Percentiles rank a stretch among this genome's conserved stretches.
Conservation (phyloP, 2,329 filamentous ascomycete species). For the Hirsutella rhossiliensis region DNA sequence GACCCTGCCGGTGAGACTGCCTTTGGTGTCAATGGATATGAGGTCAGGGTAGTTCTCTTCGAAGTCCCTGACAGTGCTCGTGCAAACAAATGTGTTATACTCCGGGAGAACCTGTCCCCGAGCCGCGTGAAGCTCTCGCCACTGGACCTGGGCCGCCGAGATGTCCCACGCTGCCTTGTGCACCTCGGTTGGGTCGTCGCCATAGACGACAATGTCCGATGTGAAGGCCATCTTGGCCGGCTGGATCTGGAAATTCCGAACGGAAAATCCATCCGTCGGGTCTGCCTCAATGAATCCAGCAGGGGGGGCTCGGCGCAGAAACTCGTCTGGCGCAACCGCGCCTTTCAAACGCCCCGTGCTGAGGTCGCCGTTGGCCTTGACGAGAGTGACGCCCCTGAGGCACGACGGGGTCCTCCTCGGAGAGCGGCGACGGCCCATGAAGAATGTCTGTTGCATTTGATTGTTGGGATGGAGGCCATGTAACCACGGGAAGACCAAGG, state of each 20-base stretch:
- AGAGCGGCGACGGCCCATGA: constrained; percentile 63
- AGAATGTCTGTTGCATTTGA: constrained; percentile 80
- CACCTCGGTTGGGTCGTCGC: constrained; percentile 51
- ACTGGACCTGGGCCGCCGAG: constrained; percentile 63
- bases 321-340: constrained; percentile 69
- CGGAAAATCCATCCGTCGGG: constrained; percentile 82
- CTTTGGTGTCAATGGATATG: constrained; percentile 62
- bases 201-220: constrained; percentile 89
- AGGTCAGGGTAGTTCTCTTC: constrained; percentile 58
- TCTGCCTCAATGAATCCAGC: constrained; percentile 71
- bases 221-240: constrained; percentile 75
- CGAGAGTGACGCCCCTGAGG: constrained; percentile 68
- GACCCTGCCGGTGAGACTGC: constrained; percentile 61
- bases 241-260: constrained; percentile 96
- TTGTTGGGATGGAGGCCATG: constrained; percentile 88
- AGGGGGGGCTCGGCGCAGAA: constrained; percentile 43
- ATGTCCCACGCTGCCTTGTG: constrained; percentile 57
- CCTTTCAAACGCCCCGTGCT: constrained; percentile 68
- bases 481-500: constrained; percentile 90
- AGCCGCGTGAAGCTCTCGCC: constrained; percentile 53
- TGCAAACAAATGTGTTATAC: constrained; percentile 77
- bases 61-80: constrained; percentile 55
- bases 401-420: constrained; percentile 58
- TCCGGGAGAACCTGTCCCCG: constrained; percentile 41
- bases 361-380: constrained; percentile 81